Evolutionary conservation across 495 filamentous ascomycete genomes (phyloP).

Genomic region (Neurospora sp.): DNA sequence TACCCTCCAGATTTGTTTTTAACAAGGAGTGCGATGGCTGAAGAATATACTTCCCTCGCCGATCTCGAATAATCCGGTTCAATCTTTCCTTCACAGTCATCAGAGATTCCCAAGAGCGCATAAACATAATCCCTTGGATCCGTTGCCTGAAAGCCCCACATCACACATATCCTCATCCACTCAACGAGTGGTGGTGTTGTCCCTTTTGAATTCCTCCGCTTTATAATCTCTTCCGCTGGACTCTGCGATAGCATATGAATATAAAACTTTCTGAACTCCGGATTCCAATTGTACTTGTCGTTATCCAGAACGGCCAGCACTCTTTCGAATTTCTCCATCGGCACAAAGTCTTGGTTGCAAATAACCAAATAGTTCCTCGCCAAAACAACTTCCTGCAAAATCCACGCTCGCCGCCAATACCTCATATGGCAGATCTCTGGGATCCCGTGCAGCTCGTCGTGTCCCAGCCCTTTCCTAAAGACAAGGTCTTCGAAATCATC

Average conservation of each 20-base stretch:
- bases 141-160: not conserved
- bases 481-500: rapidly evolving
- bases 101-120: not conserved
- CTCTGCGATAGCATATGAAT: not conserved
- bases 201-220: not conserved
- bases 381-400: not conserved
- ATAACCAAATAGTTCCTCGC: not conserved
- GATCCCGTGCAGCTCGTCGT: not conserved
- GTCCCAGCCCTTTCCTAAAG: no score
- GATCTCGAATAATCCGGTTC: not conserved
- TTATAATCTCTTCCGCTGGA: not conserved
- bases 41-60: not conserved
- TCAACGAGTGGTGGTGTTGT: not conserved
- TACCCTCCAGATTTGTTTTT: no score
- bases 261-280: no score
- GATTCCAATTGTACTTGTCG: no score
- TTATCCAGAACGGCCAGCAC: not conserved
- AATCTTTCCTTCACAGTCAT: not conserved
- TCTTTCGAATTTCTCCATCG: not conserved
- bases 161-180: not conserved
- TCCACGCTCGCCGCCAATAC: not conserved
- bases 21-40: not conserved
- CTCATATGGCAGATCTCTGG: rapidly evolving
- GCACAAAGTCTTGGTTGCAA: not conserved
- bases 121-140: not conserved